Conservation (phyloP, 2,329 filamentous ascomycete species). For the Samsoniella hepiali region DNA sequence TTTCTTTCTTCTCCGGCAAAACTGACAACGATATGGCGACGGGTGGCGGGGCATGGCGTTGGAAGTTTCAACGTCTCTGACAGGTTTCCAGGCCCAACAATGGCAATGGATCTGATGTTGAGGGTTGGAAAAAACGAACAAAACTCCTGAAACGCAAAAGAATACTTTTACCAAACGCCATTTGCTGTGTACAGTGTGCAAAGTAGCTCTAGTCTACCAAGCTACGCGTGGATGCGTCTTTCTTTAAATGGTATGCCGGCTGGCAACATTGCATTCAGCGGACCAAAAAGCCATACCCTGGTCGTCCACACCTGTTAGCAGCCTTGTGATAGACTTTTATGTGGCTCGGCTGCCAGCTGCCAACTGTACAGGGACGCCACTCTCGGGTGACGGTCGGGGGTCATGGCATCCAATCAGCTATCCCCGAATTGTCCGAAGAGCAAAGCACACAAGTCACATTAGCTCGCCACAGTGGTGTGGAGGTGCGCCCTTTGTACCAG, state of each 20-base stretch:
- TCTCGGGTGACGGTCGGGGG: not conserved
- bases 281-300: not conserved
- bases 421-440: not conserved
- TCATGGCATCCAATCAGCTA: not conserved
- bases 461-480: not conserved
- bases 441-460: not conserved
- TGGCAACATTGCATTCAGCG: not conserved
- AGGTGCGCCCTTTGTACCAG: not conserved
- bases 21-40: conserved; percentile 1
- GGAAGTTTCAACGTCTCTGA: not conserved
- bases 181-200: not conserved
- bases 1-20: conserved; percentile 9
- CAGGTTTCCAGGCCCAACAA: not conserved
- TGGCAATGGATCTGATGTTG: not conserved
- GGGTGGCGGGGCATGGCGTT: not conserved
- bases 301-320: not conserved
- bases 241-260: not conserved
- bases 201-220: not conserved
- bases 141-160: no score
- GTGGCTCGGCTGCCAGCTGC: not conserved
- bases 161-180: not conserved
- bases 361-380: not conserved
- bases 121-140: no score
- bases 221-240: not conserved
- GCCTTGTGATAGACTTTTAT: not conserved